These are phyloP conservation scores for Pichia inconspicua DNA, from an alignment of 1,139 yeast species.

Conservation along the genomic window DNA sequence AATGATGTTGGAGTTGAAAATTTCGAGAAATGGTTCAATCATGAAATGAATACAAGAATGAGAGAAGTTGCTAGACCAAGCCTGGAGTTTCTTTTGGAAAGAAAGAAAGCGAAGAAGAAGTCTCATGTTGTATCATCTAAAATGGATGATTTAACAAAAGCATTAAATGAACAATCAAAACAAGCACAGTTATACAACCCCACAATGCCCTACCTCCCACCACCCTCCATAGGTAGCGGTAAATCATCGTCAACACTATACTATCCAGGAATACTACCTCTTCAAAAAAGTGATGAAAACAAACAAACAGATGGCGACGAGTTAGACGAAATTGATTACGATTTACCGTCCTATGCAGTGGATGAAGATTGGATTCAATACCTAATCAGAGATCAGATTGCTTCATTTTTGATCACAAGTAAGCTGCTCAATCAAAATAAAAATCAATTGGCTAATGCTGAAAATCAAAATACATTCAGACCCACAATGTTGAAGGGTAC, in stretches of 20 bases:
- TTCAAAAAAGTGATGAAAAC: slow-evolving; percentile 1
- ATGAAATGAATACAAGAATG: slow-evolving; percentile 23
- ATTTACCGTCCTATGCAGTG: slow-evolving; percentile 14
- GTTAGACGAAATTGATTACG: slow-evolving; percentile 12
- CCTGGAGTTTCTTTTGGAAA: slow-evolving; percentile 19
- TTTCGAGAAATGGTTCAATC: slow-evolving; percentile 28
- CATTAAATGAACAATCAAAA: slow-evolving; percentile 23
- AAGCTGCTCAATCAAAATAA: slow-evolving; percentile 2
- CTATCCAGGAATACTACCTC: not conserved
- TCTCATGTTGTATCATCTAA: slow-evolving; percentile 20
- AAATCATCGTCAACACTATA: slow-evolving; percentile 8
- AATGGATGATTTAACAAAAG: slow-evolving; percentile 27
- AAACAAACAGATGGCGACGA: not conserved
- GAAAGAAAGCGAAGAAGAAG: slow-evolving; percentile 15
- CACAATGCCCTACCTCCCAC: slow-evolving; percentile 18
- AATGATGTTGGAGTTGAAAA: slow-evolving; percentile 24
- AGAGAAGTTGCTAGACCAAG: slow-evolving; percentile 27
- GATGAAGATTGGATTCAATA: slow-evolving; percentile 29
- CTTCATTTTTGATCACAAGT: slow-evolving; percentile 6
- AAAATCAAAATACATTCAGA: slow-evolving; percentile 16
- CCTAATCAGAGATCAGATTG: slow-evolving; percentile 23
- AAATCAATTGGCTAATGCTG: slow-evolving; percentile 4
- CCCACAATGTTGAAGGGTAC: slow-evolving; percentile 21
- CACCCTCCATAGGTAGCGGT: slow-evolving; percentile 8
- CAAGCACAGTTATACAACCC: slow-evolving; percentile 21